Percentiles rank a stretch among this genome's conserved stretches.
Evolutionary conservation across 75 land plant species (phyloP).

Genomic region (Larix kaempferi): DNA sequence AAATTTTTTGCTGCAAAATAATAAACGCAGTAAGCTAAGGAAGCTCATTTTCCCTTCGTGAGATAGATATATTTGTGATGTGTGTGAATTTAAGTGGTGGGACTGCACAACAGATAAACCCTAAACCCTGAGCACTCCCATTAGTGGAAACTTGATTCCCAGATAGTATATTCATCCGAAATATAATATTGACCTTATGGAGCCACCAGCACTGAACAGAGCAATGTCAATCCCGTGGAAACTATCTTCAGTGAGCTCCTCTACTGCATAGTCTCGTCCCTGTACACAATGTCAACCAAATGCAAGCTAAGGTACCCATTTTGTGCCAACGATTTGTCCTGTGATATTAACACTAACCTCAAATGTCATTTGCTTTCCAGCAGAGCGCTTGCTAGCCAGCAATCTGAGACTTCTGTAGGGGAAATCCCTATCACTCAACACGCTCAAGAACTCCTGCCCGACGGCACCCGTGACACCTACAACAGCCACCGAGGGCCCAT

Average conservation of each 20-base stretch:
- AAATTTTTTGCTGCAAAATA: constrained; percentile 54
- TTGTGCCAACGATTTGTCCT: not conserved
- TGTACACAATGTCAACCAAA: constrained; percentile 7
- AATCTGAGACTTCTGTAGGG: constrained; percentile 84
- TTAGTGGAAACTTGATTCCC: too few species aligned
- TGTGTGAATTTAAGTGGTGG: not conserved
- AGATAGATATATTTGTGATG: not conserved
- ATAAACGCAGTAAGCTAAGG: not conserved
- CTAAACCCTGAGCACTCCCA: too few species aligned
- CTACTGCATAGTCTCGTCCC: constrained; percentile 56
- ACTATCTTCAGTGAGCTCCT: constrained; percentile 85
- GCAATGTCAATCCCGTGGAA: constrained; percentile 90
- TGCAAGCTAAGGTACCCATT: not conserved
- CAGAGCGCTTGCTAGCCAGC: constrained; percentile 94
- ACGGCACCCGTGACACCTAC: constrained; percentile 99
- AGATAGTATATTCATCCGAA: too few species aligned
- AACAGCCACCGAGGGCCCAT: constrained; percentile 87
- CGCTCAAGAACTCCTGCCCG: constrained; percentile 93
- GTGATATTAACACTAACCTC: constrained; percentile 23
- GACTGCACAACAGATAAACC: not conserved
- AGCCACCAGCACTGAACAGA: constrained; percentile 96
- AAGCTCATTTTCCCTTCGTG: not conserved
- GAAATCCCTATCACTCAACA: constrained; percentile 81
- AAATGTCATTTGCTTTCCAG: constrained; percentile 70
- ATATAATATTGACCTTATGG: constrained; percentile 35